A percentile compares a stretch with the other conserved stretches of the same genome.
Conservation (phyloP, 2,329 filamentous ascomycete genomes). For the Esteya vermicola region DNA sequence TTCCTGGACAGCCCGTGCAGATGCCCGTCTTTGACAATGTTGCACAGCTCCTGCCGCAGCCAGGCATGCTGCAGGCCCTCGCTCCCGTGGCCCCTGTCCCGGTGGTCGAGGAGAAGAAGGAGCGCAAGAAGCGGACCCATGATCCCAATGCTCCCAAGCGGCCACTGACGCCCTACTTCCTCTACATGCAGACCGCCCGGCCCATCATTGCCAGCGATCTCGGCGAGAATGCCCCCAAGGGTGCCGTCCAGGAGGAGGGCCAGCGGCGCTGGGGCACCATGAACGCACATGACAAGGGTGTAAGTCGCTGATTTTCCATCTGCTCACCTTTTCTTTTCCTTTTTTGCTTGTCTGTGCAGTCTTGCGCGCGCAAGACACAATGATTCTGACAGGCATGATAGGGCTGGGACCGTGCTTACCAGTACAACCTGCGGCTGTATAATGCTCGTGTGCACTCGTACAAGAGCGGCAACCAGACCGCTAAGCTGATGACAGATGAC, state of each 20-base stretch:
- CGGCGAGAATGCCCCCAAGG: constrained; percentile 61
- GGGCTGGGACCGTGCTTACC: constrained; percentile 53
- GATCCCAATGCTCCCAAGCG: constrained; percentile 94
- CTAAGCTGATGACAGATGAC: constrained; percentile 47
- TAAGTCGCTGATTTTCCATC: constrained; percentile 15
- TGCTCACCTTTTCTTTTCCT: neutral
- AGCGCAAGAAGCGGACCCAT: constrained; percentile 73
- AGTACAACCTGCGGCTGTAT: constrained; percentile 53
- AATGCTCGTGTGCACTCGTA: constrained; percentile 52
- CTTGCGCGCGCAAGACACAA: neutral
- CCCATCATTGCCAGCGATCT: constrained; percentile 69
- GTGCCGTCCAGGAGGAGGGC: constrained; percentile 77
- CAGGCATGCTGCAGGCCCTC: constrained; percentile 18
- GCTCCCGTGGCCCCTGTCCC: constrained; percentile 22
- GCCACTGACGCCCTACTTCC: constrained; percentile 85
- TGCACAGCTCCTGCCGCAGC: constrained; percentile 29
- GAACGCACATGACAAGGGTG: constrained; percentile 55
- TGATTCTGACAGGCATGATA: constrained; percentile 10
- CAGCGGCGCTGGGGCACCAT: constrained; percentile 76
- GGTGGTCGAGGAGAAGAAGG: constrained; percentile 58
- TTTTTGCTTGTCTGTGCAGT: neutral
- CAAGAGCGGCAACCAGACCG: constrained; percentile 42
- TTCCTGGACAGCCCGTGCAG: constrained; percentile 29
- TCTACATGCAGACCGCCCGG: constrained; percentile 83
- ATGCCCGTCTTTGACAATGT: constrained; percentile 37